Evolutionary conservation across 345 rosid genomes (phyloP).

Genomic region (Murraya paniculata): DNA sequence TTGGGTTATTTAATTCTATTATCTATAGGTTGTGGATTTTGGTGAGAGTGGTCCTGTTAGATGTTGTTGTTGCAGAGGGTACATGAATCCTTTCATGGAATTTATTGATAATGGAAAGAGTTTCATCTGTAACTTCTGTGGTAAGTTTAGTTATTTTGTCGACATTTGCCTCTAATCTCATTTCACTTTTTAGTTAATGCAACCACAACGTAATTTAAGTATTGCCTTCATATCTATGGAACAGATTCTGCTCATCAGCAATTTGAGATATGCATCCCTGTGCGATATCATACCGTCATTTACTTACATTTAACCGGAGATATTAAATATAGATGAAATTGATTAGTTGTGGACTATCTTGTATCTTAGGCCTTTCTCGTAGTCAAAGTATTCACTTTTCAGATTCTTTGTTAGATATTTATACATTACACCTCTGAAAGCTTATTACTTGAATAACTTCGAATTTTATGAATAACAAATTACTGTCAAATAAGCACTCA

Average conservation of each 20-base stretch:
- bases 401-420: neutral
- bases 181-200: neutral
- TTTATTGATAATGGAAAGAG: constrained; percentile 34
- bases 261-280: neutral
- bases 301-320: neutral
- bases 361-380: neutral
- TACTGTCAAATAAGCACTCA: neutral
- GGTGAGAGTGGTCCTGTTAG: constrained; percentile 37
- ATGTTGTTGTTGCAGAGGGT: constrained; percentile 38
- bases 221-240: neutral
- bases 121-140: constrained; percentile 35
- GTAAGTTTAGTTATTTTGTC: constrained; percentile 16
- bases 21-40: constrained; percentile 31
- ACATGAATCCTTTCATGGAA: constrained; percentile 35
- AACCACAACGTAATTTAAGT: neutral
- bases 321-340: neutral
- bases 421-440: neutral
- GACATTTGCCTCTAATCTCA: neutral
- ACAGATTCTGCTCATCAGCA: neutral
- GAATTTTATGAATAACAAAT: neutral
- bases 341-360: neutral
- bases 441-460: neutral
- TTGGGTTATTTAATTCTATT: neutral
- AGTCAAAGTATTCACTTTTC: neutral
- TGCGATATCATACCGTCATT: neutral